Evolutionary conservation across 371 early-diverging fungal species (phyloP).

Genomic region (Chytridiales sp.): DNA sequence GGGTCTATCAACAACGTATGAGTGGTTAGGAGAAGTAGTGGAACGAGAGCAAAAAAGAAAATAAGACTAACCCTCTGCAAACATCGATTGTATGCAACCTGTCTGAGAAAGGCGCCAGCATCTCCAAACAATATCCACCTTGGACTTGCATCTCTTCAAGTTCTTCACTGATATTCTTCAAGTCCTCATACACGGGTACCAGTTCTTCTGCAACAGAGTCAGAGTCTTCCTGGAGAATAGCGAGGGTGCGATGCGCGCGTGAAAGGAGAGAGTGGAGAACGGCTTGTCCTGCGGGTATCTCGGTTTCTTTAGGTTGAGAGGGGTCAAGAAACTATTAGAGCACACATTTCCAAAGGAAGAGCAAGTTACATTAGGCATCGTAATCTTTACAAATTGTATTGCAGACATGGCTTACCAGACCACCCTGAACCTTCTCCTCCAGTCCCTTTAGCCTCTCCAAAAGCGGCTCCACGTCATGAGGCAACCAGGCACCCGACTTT

Average conservation of each 20-base stretch:
- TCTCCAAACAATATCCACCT: slow-evolving; percentile 4
- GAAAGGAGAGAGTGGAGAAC: slow-evolving; percentile 17
- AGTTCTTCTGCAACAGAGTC: slow-evolving; percentile 23
- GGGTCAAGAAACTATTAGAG: too few relatives aligned
- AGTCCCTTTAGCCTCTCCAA: slow-evolving; percentile 6
- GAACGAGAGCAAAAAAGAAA: neutral
- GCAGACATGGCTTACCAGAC: neutral
- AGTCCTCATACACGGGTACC: slow-evolving; percentile 18
- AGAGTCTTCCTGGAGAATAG: slow-evolving; percentile 14
- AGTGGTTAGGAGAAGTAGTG: neutral
- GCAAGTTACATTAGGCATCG: too few relatives aligned
- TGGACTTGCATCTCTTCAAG: slow-evolving; percentile 9
- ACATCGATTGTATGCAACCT: slow-evolving; percentile 25
- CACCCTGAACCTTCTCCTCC: slow-evolving; percentile 20
- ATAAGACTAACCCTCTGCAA: slow-evolving; percentile 16
- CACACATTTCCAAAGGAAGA: too few relatives aligned
- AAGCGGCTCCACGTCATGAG: slow-evolving; percentile 21
- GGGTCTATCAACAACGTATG: too few relatives aligned
- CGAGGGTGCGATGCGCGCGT: slow-evolving; percentile 17
- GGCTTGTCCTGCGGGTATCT: slow-evolving; percentile 29
- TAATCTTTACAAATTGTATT: too few relatives aligned
- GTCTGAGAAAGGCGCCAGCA: slow-evolving; percentile 19
- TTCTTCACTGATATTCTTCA: slow-evolving; percentile 13
- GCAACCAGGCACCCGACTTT: slow-evolving; percentile 15
- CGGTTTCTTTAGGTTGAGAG: neutral